Base-by-base conservation (phyloP, 257 asterid genomes). In the Primulina eburnea region DNA sequence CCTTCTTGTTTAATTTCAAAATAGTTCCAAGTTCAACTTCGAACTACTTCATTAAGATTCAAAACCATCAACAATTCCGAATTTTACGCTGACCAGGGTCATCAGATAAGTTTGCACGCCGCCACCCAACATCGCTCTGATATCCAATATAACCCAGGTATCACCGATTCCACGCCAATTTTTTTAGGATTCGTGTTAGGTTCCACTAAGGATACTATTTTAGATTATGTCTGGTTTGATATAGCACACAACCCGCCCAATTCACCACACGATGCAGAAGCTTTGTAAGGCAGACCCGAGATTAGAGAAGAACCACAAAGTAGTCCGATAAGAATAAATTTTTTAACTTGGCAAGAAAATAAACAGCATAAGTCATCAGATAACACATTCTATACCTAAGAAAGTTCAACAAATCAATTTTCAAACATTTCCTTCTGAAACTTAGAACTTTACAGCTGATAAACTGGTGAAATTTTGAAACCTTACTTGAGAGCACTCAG, bases 361-460 rank as follows among this genome's bases (percentile, higher is more conserved):
- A 24, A 24, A 35, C 35, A 70, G 57, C 52, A 43, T 61, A 28
- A 71, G 30, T 40, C 52, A 61, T 8, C 26, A 14, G 21, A 50
- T 50, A 60, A 60, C 24, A 71, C 50, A 26, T 65, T 26, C 47
- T 69, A 47, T 26, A 62, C 4, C 60, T 5, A 50, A 67, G 68
- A 60, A 69, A 69, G 71, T 70, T 69, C 55, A 20, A 62, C 62
- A 52, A 67, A 53, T 38, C 28, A 66, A 47, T 11, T 60, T 57
- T 55, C 50, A 18, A 67, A 71, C 47, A 69, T 59, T 17, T 26
- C 62, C 30, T 52, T 35, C 62, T 52, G 3, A 33, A 21, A n/a
- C 17, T 8, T 18, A 52, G 18, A 32, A 65, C 73, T 65, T 35
- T 29, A 60, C 34, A 52, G 58, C 71, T 38, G 61, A 75, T 63